Base-by-base conservation (phyloP, 129 eudicot genomes). In the Glebionis coronaria region DNA sequence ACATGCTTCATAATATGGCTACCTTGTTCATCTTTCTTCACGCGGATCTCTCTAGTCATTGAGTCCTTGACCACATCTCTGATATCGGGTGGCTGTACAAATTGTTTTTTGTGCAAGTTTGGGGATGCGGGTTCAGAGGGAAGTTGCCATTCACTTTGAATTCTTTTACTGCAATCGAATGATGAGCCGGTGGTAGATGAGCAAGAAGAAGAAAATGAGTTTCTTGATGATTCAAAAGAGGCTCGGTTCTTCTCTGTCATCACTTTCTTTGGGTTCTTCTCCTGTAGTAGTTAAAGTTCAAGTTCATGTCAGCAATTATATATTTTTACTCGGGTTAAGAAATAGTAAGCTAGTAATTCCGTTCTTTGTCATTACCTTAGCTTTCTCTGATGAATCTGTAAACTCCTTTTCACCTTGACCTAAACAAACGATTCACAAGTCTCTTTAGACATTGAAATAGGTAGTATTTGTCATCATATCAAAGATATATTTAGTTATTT, bases 201-300 rank as follows among this genome's bases (percentile, higher is more conserved):
- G 54, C 88, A 73, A 62, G 95, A 82, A 19, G 96, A 91, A 45
- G 98, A 80, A 56, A 62, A 66, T 35, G 98, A 88, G 74, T 80
- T 66, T 67, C 88, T 76, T 54, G 88, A 82, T 73, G 89, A 84
- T 65, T 92, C 98, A 19, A 49, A 29, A 15, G 89, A 73, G 51
- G 61, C 73, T 57, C 70, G 75, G 52, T 71, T 86, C 72, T 76
- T 79, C 80, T 79, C 84, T 53, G 69, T 72, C 59, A 44, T 61
- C 54, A 14, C 77, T 76, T 65, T 56, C 75, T 75, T 80, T 28
- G 40, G 61, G 44, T 55, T 62, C 58, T 71, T 79, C 62, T 57
- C 88, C 90, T 76, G 82, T 57, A 70, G n/a, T 23, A 74, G 64
- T 56, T 15, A 63, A 44, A 53, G 4, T 62, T 47, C 40, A 44